Conservation (phyloP, 805 yeast genomes). For the Priceomyces castillae region DNA sequence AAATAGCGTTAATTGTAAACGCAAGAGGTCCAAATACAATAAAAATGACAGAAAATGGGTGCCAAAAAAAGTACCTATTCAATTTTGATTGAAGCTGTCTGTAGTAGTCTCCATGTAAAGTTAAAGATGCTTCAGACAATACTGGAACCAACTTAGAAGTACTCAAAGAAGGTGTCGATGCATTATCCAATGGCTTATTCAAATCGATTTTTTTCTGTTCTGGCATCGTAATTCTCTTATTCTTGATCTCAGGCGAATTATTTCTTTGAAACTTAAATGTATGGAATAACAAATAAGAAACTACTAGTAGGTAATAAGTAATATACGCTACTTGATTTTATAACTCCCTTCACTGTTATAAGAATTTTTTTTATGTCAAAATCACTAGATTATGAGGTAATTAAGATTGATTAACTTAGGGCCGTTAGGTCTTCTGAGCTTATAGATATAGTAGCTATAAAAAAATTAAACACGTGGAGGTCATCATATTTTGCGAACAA, state of each 20-base stretch:
- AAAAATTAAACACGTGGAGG: neutral
- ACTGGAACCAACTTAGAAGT: slow-evolving; percentile 53
- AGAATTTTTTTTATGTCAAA: too few relatives aligned
- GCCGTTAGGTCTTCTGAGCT: neutral
- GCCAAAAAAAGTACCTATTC: slow-evolving; percentile 46
- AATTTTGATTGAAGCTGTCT: slow-evolving; percentile 46
- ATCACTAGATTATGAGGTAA: too few relatives aligned
- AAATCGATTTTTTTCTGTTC: slow-evolving; percentile 52
- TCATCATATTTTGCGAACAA: neutral
- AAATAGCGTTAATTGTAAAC: slow-evolving; percentile 19
- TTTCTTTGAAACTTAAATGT: too few relatives aligned
- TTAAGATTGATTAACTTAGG: neutral
- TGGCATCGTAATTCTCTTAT: slow-evolving; percentile 27
- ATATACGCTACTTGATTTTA: too few relatives aligned
- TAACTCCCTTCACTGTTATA: too few relatives aligned
- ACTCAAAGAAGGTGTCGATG: slow-evolving; percentile 51
- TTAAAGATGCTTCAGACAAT: slow-evolving; percentile 56
- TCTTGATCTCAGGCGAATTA: too few relatives aligned
- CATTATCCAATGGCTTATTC: slow-evolving; percentile 52
- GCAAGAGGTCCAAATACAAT: neutral
- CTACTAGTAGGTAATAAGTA: too few relatives aligned
- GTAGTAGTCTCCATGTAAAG: slow-evolving; percentile 61
- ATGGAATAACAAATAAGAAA: too few relatives aligned
- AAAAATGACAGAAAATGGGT: slow-evolving; percentile 24
- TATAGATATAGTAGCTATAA: neutral